phyloP scores from a whole-genome alignment of 139 green algal species.

The Picochlorum sp. region DNA sequence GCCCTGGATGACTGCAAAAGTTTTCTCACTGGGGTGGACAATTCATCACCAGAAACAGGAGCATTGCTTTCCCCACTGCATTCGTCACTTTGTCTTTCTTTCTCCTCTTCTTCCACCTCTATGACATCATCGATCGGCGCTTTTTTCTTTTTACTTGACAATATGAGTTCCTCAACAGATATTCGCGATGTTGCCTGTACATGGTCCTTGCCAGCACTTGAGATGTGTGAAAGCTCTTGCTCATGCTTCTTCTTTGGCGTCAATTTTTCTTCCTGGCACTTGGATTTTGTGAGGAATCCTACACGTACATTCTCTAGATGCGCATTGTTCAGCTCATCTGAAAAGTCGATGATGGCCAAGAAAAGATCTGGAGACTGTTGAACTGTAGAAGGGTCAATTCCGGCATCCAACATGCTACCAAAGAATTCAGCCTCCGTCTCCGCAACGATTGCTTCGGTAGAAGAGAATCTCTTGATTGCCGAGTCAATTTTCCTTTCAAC shows the following conservation, averaged over 20 bases:
- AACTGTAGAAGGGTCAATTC: constrained; percentile 27
- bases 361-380: constrained; percentile 34
- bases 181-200: too few species aligned
- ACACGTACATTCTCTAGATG: neutral
- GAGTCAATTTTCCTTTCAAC: constrained; percentile 12
- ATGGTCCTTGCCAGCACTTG: too few species aligned
- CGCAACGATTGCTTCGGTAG: neutral
- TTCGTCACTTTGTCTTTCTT: too few species aligned
- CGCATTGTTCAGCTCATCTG: constrained; percentile 4
- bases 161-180: too few species aligned
- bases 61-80: too few species aligned
- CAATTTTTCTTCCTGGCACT: neutral
- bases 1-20: too few species aligned
- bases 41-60: too few species aligned
- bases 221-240: neutral
- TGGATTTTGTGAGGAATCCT: neutral
- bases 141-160: too few species aligned
- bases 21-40: too few species aligned
- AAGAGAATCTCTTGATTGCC: neutral
- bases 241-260: neutral
- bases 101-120: too few species aligned
- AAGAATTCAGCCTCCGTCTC: constrained; percentile 6
- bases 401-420: constrained; percentile 30
- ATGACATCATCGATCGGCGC: too few species aligned
- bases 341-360: neutral